A percentile compares a stretch with the other conserved stretches of the same genome.
Conservation (phyloP, 2,329 filamentous ascomycete species). For the Cladobotryum mycophilum region DNA sequence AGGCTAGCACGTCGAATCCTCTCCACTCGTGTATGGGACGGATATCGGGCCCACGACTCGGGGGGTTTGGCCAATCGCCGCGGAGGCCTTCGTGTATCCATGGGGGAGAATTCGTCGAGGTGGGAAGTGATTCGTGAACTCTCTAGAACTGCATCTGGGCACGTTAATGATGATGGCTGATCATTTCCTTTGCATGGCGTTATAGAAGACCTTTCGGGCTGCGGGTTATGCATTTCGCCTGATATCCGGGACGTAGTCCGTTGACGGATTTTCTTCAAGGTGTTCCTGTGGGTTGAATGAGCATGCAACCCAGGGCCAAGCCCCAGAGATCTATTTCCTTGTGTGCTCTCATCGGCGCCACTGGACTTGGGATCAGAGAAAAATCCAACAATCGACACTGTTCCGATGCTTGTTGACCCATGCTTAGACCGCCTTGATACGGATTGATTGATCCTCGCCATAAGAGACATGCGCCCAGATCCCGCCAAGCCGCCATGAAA, state of each 20-base stretch:
- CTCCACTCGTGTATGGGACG: conserved; percentile 25
- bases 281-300: neutral
- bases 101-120: conserved; percentile 4
- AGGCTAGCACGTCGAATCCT: conserved; percentile 12
- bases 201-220: neutral
- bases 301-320: no score
- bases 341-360: neutral
- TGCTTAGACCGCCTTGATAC: conserved; percentile 25
- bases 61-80: conserved; percentile 17
- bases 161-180: neutral
- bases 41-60: conserved; percentile 29
- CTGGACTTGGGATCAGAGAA: neutral
- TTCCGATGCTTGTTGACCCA: conserved; percentile 9
- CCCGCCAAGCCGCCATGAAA: conserved; percentile 16
- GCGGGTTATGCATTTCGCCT: neutral
- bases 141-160: neutral
- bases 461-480: conserved; percentile 22
- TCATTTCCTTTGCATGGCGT: neutral
- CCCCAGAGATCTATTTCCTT: neutral
- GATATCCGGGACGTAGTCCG: neutral
- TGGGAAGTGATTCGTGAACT: conserved; percentile 2
- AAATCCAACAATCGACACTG: neutral
- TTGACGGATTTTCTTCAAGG: neutral
- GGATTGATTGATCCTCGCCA: conserved; percentile 30
- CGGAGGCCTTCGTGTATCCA: neutral